Conservation (phyloP, 805 yeast species). For the Ogataea pini region DNA sequence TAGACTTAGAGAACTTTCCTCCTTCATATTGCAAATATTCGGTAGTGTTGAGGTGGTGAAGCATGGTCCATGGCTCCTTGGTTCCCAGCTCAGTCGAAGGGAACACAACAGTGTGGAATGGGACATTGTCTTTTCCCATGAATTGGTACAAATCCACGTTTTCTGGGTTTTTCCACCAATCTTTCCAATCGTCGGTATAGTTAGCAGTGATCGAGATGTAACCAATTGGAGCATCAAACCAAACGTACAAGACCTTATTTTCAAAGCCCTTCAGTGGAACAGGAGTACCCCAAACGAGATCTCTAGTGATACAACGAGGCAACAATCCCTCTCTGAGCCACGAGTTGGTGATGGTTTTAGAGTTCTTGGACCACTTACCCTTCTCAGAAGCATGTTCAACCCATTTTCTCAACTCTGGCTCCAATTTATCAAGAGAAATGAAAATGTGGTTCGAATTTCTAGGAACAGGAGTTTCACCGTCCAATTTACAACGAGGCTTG, state of each 20-base stretch:
- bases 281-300: conserved; percentile 97
- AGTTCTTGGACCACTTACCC: conserved; percentile 92
- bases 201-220: conserved; percentile 95
- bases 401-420: conserved; percentile 75
- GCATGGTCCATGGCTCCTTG: conserved; percentile 81
- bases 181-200: conserved; percentile 76
- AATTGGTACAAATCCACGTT: conserved; percentile 88
- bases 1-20: conserved; percentile 97
- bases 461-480: conserved; percentile 76
- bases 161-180: conserved; percentile 97
- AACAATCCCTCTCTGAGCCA: conserved; percentile 94
- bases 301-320: conserved; percentile 97
- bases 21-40: conserved; percentile 97
- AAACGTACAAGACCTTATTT: conserved; percentile 91
- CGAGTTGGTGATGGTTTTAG: conserved; percentile 81
- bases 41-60: conserved; percentile 89
- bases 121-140: conserved; percentile 99
- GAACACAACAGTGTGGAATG: conserved; percentile 98
- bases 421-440: conserved; percentile 79
- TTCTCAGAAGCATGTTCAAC: conserved; percentile 60
- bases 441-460: conserved; percentile 84
- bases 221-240: conserved; percentile 99
- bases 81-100: conserved; percentile 94
- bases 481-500: conserved; percentile 94
- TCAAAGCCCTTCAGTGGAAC: conserved; percentile 87